Evolutionary conservation across 116 monocot genomes (phyloP), one percentile per base, ranked within the genome.

Genomic region (Iris pallida): DNA sequence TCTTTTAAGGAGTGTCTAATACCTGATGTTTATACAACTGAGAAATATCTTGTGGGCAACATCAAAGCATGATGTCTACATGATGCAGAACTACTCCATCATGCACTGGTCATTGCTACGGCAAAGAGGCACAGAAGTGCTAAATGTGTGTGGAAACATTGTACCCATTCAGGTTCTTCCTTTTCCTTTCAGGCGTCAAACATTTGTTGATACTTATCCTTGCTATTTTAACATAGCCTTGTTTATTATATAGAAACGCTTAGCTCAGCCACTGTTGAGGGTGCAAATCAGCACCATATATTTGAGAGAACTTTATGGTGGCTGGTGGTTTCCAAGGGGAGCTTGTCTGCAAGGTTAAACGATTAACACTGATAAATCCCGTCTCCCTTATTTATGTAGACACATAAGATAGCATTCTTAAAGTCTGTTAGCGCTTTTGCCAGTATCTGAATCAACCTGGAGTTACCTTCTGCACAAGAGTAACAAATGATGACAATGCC

Each of bases 311-410:
- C 54, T 61, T 95, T 41, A 60, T 95, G 48, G 86, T 75, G 6
- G 86, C 88, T 56, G 95, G 95, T 77, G 95, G 95, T 60, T 95
- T 90, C 55, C 88, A 84, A 55, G 95, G 95, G 54, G 95, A 95
- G 78, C 86, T 91, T 64, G 64, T 95, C 14, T 95, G 81, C 53
- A 95, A 88, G 86, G 94, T 94, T 81, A 20, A 45, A n/a, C 6
- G 19, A 4, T 57, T 3, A 18, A 18, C 57, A 57, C 15, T 18
- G 19, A 57, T 16, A 7, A 7, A 2, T 17, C 16, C 2, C 7
- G 15, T 57, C 7, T 16, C 15, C 57, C 16, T 16, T 57, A 16
- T 17, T 57, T 7, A 57, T 16, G 57, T n/a, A 7, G 15, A 57
- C 57, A 16, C 16, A 16, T 16, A 40, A 18, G 10, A 30, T 45